Base-by-base conservation (phyloP, 2,329 filamentous ascomycete species). In the Xylaria sp. region DNA sequence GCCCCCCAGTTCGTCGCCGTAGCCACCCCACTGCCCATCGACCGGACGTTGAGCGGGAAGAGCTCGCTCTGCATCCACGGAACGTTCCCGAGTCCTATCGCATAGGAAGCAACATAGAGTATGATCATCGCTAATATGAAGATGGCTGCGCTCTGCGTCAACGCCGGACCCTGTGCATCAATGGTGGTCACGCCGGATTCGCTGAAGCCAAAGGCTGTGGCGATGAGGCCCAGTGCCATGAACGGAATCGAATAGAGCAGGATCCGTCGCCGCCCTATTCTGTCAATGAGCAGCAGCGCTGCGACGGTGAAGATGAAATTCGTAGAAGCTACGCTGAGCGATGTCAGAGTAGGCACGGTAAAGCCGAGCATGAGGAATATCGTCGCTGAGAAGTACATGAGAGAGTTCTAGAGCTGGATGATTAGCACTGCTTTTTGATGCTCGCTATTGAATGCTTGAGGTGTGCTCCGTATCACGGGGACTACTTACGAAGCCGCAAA, bases 31-130 rank as follows among this genome's bases (percentile, higher is more conserved):
- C 89, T 91, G 28, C 91, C 92, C 1, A 92, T 77, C 4, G 89
- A 88, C 51, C 91, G 87, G 47, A 93, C 90, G 31, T 84, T 83
- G 50, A 94, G 81, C 0, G 93, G 91, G 73, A 97, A 97, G 33
- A 97, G 84, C 78, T 98, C 94, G 69, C 89, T 92, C 78, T 97
- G 94, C 83, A 97, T 94, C 94, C 94, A 98, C 0, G 94, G 94
- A 2, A 98, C 92, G 70, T 93, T 96, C 8, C 94, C 94, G 2
- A 98, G 83, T 2, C 94, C 94, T 1, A 94, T 82, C 1, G 94
- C 94, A 74, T 96, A 98, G 0, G 89, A 84, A 8, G 92, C 90
- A 1, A 96, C 93, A 76, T 96, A 97, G 7, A 92, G 69, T 76
- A 93, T 89, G 75, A 97, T 89, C 67, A 90, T 90, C 42, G 86